Conservation (phyloP, 371 early-diverging fungal genomes). For the Mortierella sp. region DNA sequence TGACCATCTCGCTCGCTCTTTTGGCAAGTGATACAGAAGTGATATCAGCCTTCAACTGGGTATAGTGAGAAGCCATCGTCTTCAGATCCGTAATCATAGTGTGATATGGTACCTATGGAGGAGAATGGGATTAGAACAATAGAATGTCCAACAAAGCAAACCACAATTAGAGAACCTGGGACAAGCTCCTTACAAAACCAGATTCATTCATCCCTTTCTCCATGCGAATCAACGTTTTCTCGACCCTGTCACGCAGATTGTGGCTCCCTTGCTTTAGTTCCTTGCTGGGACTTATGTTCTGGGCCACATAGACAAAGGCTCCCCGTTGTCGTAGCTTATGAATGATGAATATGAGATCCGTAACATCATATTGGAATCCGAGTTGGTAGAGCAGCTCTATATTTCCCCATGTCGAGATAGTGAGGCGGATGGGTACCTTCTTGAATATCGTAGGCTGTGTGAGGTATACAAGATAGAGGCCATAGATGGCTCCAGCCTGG, state of each 20-base stretch:
- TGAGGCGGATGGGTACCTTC: conserved; percentile 17
- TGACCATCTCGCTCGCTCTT: conserved; percentile 24
- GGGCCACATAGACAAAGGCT: conserved; percentile 26
- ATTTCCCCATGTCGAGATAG: not conserved
- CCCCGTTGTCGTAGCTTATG: conserved; percentile 11
- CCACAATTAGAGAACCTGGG: no score
- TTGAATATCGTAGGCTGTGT: conserved; percentile 27
- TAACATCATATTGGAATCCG: conserved; percentile 6
- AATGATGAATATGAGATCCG: conserved; percentile 25
- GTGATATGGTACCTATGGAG: conserved; percentile 13
- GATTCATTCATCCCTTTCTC: conserved; percentile 15
- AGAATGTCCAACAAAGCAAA: no score
- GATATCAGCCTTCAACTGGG: conserved; percentile 19
- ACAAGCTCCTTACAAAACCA: conserved; percentile 18
- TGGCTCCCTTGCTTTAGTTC: not conserved
- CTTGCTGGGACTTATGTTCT: conserved; percentile 1
- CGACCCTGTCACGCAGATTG: not conserved
- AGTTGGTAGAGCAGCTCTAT: conserved; percentile 20
- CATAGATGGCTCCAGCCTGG: conserved; percentile 12
- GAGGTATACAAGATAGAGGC: conserved; percentile 22
- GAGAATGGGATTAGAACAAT: not conserved
- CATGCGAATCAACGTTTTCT: conserved; percentile 13
- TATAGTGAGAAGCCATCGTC: conserved; percentile 7
- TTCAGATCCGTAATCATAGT: conserved; percentile 9
- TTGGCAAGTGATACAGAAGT: conserved; percentile 14